phyloP scores from a whole-genome alignment of 108 stramenopile genomes.

The Discostella stelligeroides region DNA sequence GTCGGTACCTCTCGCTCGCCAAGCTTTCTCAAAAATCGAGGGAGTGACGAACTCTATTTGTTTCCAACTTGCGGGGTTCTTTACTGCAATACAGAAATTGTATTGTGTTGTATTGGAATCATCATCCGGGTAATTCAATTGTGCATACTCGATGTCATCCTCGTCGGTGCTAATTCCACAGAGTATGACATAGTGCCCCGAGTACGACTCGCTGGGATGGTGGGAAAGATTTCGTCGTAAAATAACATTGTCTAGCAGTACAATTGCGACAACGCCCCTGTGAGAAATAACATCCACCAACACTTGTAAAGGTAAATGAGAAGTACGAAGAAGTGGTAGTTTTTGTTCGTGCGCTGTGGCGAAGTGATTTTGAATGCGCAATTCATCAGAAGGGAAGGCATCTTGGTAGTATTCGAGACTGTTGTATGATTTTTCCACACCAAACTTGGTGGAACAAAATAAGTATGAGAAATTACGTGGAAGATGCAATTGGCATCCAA shows the following conservation, averaged over 20 bases:
- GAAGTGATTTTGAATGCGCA: conserved; percentile 54
- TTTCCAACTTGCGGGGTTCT: conserved; percentile 44
- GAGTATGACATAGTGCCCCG: conserved; percentile 77
- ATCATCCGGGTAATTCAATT: conserved; percentile 18
- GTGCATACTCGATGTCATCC: conserved; percentile 34
- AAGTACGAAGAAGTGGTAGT: conserved; percentile 36
- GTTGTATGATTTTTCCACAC: conserved; percentile 55
- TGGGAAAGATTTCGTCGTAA: conserved; percentile 12
- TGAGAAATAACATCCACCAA: conserved; percentile 59
- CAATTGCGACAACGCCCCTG: conserved; percentile 65
- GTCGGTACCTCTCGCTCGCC: conserved; percentile 78
- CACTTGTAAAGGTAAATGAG: conserved; percentile 32
- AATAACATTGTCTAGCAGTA: conserved; percentile 66
- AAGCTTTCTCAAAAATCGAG: conserved; percentile 58
- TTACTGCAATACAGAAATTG: conserved; percentile 50
- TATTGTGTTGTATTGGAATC: neutral
- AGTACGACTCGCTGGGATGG: conserved; percentile 32
- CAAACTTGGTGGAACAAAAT: conserved; percentile 52
- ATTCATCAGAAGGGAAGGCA: conserved; percentile 59
- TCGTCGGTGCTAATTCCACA: conserved; percentile 59
- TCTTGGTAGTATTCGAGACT: conserved; percentile 63
- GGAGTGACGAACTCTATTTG: conserved; percentile 46
- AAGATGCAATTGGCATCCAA: conserved; percentile 14
- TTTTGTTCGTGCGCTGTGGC: conserved; percentile 15
- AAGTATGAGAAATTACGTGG: conserved; percentile 18